These are phyloP conservation scores for Botrytis galanthina DNA, from an alignment of 2,329 filamentous ascomycete genomes.

Conservation along the genomic window DNA sequence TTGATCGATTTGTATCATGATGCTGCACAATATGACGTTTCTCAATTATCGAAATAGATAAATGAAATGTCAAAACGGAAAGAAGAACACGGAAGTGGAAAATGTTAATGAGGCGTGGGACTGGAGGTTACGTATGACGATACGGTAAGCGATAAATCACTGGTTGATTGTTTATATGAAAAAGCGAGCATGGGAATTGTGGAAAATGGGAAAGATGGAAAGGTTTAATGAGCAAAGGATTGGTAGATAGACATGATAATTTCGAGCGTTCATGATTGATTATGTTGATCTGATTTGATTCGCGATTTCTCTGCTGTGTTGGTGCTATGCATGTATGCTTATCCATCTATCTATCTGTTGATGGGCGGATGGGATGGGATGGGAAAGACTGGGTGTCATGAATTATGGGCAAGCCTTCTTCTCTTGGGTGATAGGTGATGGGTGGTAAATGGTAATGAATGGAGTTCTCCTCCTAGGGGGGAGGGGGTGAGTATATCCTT, in stretches of 20 bases:
- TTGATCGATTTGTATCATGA: conserved; percentile 96
- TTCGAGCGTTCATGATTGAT: neutral
- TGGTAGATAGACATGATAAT: neutral
- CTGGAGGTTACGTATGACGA: neutral
- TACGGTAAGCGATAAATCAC: neutral
- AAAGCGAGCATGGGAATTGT: neutral
- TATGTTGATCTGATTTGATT: neutral
- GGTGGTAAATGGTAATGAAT: too few relatives aligned
- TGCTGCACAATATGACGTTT: conserved; percentile 50
- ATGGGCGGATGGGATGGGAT: too few relatives aligned
- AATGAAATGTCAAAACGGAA: neutral
- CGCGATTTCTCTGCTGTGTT: neutral
- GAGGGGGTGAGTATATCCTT: too few relatives aligned
- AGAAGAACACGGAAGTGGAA: neutral
- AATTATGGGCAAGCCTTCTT: too few relatives aligned
- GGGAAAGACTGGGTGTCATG: too few relatives aligned
- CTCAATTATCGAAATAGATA: conserved; percentile 23
- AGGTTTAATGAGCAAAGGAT: neutral
- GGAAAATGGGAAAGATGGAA: neutral
- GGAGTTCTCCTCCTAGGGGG: too few relatives aligned
- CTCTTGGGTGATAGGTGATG: too few relatives aligned
- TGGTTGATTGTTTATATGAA: neutral
- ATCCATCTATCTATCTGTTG: too few relatives aligned
- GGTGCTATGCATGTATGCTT: neutral
- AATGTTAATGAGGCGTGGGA: neutral